These are phyloP conservation scores for Teratosphaeria viscida DNA, from an alignment of 2,329 filamentous ascomycete genomes.

Conservation along the genomic window DNA sequence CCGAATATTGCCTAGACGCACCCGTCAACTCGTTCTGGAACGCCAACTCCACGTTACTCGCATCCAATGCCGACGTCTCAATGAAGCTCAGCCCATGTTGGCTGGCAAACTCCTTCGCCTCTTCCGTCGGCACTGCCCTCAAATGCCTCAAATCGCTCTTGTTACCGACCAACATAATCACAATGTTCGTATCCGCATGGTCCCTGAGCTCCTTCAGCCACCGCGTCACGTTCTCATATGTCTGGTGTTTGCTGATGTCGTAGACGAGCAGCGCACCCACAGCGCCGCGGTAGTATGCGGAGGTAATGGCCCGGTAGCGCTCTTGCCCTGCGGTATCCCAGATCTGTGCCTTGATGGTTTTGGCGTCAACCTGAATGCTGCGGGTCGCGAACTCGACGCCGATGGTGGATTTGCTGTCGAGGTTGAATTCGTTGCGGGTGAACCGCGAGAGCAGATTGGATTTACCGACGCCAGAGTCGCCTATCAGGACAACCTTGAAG, in stretches of 20 bases:
- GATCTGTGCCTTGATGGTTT: slow-evolving; percentile 99
- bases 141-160: slow-evolving; percentile 99
- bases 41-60: slow-evolving; percentile 96
- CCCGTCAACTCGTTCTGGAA: slow-evolving; percentile 99
- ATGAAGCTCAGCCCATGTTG: slow-evolving; percentile 64
- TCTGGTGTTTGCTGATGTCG: slow-evolving; percentile 99
- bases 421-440: slow-evolving; percentile 99
- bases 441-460: slow-evolving; percentile 99
- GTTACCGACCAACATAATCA: slow-evolving; percentile 99
- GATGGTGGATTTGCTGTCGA: slow-evolving; percentile 99
- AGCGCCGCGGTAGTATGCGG: slow-evolving; percentile 94
- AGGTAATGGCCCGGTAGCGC: slow-evolving; percentile 97
- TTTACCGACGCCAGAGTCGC: slow-evolving; percentile 98
- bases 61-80: slow-evolving; percentile 95
- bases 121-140: slow-evolving; percentile 90
- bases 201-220: slow-evolving; percentile 98
- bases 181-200: slow-evolving; percentile 93
- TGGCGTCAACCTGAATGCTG: slow-evolving; percentile 96
- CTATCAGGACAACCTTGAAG: slow-evolving; percentile 99
- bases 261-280: slow-evolving; percentile 97
- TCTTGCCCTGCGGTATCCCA: slow-evolving; percentile 99
- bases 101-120: slow-evolving; percentile 98
- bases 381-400: slow-evolving; percentile 98
- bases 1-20: slow-evolving; percentile 36
- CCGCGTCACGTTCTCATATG: slow-evolving; percentile 96